Percentiles rank a stretch among this genome's conserved stretches.
phyloP scores from a whole-genome alignment of 768 basidiomycete species.

The Astraeus odoratus region DNA sequence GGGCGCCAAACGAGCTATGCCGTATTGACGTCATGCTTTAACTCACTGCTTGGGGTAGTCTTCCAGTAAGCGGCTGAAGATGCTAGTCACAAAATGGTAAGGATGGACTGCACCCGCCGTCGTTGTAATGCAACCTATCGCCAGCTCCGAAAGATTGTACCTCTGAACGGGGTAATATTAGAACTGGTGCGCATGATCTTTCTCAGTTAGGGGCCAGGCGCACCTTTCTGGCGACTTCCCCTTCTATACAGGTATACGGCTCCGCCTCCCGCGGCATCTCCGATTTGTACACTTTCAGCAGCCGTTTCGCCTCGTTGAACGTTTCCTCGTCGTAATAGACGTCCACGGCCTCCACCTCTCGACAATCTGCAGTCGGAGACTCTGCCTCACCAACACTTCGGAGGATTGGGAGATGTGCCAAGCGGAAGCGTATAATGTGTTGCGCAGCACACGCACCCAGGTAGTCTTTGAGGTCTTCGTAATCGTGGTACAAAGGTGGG shows the following conservation, averaged over 20 bases:
- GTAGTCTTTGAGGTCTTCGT: slow-evolving; percentile 29
- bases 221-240: slow-evolving; percentile 31
- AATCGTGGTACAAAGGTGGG: slow-evolving; percentile 42
- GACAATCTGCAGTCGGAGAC: slow-evolving; percentile 19
- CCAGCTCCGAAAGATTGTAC: slow-evolving; percentile 39
- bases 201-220: too few relatives aligned
- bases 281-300: slow-evolving; percentile 36
- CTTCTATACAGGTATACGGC: slow-evolving; percentile 22
- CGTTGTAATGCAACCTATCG: slow-evolving; percentile 45
- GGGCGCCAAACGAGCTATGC: too few relatives aligned
- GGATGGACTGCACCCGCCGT: slow-evolving; percentile 61
- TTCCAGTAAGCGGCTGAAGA: slow-evolving; percentile 45
- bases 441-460: slow-evolving; percentile 34
- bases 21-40: slow-evolving; percentile 9
- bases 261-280: slow-evolving; percentile 47
- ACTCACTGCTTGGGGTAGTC: slow-evolving; percentile 36
- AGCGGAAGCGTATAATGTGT: slow-evolving; percentile 34
- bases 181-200: neutral
- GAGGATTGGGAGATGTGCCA: slow-evolving; percentile 30
- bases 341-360: slow-evolving; percentile 28
- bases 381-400: slow-evolving; percentile 26
- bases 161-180: slow-evolving; percentile 30
- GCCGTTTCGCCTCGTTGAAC: slow-evolving; percentile 35
- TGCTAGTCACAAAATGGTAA: slow-evolving; percentile 59
- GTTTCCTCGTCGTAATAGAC: slow-evolving; percentile 25